Evolutionary conservation across 192 early-diverging fungal species (phyloP).

Genomic region (Glomus cerebriforme): DNA sequence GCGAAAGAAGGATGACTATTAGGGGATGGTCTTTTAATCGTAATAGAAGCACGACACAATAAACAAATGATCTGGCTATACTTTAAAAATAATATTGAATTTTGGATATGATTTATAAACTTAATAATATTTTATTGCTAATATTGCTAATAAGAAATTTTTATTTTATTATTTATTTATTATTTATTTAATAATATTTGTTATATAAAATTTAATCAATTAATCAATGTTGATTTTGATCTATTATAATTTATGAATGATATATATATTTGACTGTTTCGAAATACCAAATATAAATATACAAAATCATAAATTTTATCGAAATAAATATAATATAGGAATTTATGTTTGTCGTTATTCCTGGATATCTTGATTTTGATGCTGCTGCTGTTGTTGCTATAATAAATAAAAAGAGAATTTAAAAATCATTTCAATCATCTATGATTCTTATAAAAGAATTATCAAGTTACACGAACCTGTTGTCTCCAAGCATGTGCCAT

Average conservation of each 20-base stretch:
- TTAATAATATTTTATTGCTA: too few relatives aligned
- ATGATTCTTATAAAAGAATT: background rate
- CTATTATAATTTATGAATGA: too few relatives aligned
- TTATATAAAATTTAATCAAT: too few relatives aligned
- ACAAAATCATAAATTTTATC: too few relatives aligned
- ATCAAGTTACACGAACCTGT: conserved; percentile 18
- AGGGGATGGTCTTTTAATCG: conserved; percentile 22
- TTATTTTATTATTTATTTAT: background rate
- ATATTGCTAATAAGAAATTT: background rate
- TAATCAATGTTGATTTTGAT: too few relatives aligned
- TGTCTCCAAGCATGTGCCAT: conserved; percentile 87
- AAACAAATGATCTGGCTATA: background rate
- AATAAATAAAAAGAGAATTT: background rate
- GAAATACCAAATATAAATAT: background rate
- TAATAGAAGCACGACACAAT: conserved; percentile 25
- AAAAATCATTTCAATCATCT: background rate
- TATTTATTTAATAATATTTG: background rate
- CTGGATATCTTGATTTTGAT: background rate
- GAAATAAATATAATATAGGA: too few relatives aligned
- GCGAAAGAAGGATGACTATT: conserved; percentile 18
- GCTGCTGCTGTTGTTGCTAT: background rate
- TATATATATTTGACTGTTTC: too few relatives aligned
- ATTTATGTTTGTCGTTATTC: too few relatives aligned
- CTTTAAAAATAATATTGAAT: too few relatives aligned
- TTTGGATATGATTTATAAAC: too few relatives aligned